Base-by-base conservation (phyloP, 2,329 filamentous ascomycete genomes). In the Exophiala xenobiotica region DNA sequence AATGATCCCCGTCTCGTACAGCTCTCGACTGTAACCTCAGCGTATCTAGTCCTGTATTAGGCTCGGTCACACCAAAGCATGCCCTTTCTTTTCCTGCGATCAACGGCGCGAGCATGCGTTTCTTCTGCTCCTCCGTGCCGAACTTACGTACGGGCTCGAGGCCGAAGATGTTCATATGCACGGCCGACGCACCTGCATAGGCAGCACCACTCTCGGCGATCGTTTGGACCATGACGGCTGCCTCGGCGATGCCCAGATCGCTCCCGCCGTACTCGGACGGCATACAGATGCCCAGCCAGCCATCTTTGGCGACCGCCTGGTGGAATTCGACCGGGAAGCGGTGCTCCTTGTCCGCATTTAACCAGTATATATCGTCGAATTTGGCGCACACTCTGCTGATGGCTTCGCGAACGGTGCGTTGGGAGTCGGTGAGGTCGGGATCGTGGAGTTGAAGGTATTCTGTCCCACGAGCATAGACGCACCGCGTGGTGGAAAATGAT, bases 161-260 rank as follows among this genome's bases (percentile, higher is more conserved):
- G 0, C 72, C 73, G 51, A 75, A 76, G 23, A 76, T 74, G 46
- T 76, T 76, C 71, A 75, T 75, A 46, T 76, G 73, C 9, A 76
- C 68, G 1, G 70, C 69, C 6, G 67, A 70, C 1, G 70, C 68
- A 4, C 65, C 74, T 1, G 70, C 68, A 63, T 72, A 70, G 1
- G 72, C 73, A 4, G 67, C 73, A 0, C 73, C 73, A 1, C 65
- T 69, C 58, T 75, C 73, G 1, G 73, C 67, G 14, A 76, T 70
- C 3, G 73, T 76, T 51, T 75, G 72, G 70, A 76, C 72, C 73
- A 75, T 75, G 3, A 74, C 64, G 0, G 71, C 68, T 1, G 73
- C 73, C 57, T 75, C 72, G 2, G 69, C 63, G 38, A 70, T 67
- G 0, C 73, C 73, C 1, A 76, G 60, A 24, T 69, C 70, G 1